These are phyloP conservation scores for Cercospora sp. DNA, from an alignment of 2,329 filamentous ascomycete species.

Conservation along the genomic window DNA sequence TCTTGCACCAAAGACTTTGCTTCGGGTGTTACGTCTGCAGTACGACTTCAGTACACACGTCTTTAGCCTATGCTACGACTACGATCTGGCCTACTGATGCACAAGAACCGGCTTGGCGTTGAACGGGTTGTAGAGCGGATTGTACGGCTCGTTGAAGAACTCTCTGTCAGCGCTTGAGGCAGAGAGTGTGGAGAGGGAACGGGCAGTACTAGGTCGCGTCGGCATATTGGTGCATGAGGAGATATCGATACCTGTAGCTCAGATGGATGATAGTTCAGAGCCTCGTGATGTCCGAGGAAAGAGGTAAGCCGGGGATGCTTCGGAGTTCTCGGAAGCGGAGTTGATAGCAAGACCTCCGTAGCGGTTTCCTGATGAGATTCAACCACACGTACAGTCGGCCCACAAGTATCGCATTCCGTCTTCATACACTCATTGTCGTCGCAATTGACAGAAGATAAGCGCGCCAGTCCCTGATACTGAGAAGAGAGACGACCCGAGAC, in stretches of 20 bases:
- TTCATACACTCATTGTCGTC: background rate
- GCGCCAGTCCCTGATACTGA: background rate
- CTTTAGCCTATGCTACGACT: background rate
- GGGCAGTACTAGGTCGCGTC: background rate
- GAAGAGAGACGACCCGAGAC: background rate
- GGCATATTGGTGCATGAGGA: background rate
- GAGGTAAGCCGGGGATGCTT: background rate
- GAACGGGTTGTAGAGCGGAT: conserved; percentile 55
- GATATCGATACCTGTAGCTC: background rate
- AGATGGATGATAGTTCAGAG: background rate
- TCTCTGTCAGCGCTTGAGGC: conserved; percentile 30
- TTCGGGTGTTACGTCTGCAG: conserved; percentile 45
- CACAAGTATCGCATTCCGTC: background rate
- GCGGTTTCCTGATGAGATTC: background rate
- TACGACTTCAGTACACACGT: background rate
- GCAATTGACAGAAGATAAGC: background rate
- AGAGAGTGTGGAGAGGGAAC: conserved; percentile 15
- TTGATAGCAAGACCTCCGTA: background rate
- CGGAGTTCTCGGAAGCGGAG: conserved; percentile 3
- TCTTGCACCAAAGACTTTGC: conserved; percentile 57
- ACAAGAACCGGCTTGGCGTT: conserved; percentile 52
- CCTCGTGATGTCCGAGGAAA: conserved; percentile 1
- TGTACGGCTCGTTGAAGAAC: conserved; percentile 44
- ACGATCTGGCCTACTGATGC: conserved; percentile 45
- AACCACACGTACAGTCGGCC: background rate